Evolutionary conservation across 2,329 filamentous ascomycete genomes (phyloP), one percentile per base, ranked within the genome.

Genomic region (Chaetomiaceae sp.): DNA sequence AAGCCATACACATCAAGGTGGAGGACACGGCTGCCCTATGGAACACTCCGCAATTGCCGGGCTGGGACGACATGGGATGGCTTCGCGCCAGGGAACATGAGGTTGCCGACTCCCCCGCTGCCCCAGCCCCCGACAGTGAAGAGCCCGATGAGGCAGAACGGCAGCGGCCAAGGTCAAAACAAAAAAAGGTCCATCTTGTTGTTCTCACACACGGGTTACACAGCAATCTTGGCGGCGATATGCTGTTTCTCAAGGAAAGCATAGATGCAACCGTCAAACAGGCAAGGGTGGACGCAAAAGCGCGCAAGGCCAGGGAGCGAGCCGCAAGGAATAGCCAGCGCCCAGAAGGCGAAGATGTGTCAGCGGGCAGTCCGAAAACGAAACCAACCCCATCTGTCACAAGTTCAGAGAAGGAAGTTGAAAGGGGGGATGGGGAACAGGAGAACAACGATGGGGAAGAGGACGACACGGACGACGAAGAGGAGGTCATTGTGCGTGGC

Each of bases 171-270:
- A 56, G 55, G 4, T 53, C 70, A 56, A 86, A 83, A 65, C 78
- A 78, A 58, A 89, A 89, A 69, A 92, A 86, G 58, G 76, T 99
- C 2, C 93, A 99, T 65, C 73, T 99, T 37, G 93, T 99, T 20
- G 77, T 99, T 30, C 71, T 99, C 44, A 97, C 93, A 0, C 93
- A 99, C 70, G 93, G 93, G 0, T 69, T 99, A 56, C 93, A 99
- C 68, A 96, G 92, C 69, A 99, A 99, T 66, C 76, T 96, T 12
- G 89, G 93, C 5, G 87, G 90, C 19, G 93, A 99, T 66, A 96
- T 99, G 93, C 75, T 99, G 17, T 99, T 88, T 65, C 72, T 99
- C 66, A 99, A 99, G 65, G 93, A 99, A 69, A 95, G 89, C 68
- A 97, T 99, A 55, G 93, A 99, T 70, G 82, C 83, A 23, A 84